Evolutionary conservation across 331 rosid species (phyloP).

Genomic region (Prunus yedoensis): DNA sequence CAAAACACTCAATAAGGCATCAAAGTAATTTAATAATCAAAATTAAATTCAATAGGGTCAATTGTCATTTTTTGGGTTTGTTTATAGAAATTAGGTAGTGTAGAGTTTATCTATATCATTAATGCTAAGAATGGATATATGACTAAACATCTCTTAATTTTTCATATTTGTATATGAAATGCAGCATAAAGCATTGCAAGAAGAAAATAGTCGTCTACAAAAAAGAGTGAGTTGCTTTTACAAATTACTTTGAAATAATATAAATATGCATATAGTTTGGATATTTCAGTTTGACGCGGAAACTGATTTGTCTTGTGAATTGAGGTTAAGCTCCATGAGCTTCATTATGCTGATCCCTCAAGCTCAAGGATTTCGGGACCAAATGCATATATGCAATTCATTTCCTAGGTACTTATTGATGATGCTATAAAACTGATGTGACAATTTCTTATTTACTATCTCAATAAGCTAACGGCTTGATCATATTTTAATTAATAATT

Average conservation of each 20-base stretch:
- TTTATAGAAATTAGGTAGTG: too few relatives aligned
- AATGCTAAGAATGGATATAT: too few relatives aligned
- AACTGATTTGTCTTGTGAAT: not conserved
- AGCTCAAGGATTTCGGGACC: constrained; percentile 4
- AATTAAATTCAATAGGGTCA: too few relatives aligned
- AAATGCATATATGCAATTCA: not conserved
- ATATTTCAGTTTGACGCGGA: not conserved
- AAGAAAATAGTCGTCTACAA: constrained; percentile 39
- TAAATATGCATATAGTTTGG: not conserved
- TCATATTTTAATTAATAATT: too few relatives aligned
- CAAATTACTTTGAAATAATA: not conserved
- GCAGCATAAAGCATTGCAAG: constrained; percentile 48
- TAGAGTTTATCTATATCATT: too few relatives aligned
- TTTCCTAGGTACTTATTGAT: not conserved
- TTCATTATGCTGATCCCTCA: not conserved
- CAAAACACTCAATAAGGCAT: too few relatives aligned
- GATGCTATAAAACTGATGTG: too few relatives aligned
- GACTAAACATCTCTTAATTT: not conserved
- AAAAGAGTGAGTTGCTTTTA: constrained; percentile 36
- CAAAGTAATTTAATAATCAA: too few relatives aligned
- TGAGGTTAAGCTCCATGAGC: constrained; percentile 28
- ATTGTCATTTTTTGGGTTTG: too few relatives aligned
- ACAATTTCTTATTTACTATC: too few relatives aligned
- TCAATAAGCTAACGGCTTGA: too few relatives aligned
- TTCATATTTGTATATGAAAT: not conserved